These are phyloP conservation scores for Lolium rigidum DNA, from an alignment of 176 grass and related monocot species.

Conservation along the genomic window DNA sequence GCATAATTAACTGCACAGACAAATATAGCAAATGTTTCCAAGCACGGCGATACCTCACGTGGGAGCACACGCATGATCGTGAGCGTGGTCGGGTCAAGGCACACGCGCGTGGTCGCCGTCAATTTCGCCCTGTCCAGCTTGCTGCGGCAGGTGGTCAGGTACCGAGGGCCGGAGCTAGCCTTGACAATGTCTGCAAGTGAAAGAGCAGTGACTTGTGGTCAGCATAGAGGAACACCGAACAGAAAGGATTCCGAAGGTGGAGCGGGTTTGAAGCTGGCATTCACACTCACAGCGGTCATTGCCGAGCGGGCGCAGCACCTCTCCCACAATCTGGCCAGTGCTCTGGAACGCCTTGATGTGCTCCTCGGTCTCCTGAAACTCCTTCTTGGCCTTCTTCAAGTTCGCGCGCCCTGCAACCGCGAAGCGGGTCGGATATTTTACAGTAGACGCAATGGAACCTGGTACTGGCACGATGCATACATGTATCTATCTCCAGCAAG, in stretches of 20 bases:
- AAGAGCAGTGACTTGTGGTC: background rate
- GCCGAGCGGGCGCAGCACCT: slow-evolving; percentile 65
- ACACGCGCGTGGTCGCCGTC: slow-evolving; percentile 58
- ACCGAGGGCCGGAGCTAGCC: slow-evolving; percentile 58
- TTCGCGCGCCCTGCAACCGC: slow-evolving; percentile 43
- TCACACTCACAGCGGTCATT: slow-evolving; percentile 52
- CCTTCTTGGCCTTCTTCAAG: slow-evolving; percentile 60
- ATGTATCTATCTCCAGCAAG: background rate
- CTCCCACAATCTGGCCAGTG: slow-evolving; percentile 59
- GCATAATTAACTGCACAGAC: background rate
- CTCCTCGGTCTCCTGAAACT: slow-evolving; percentile 58
- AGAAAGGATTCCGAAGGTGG: background rate
- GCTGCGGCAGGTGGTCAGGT: slow-evolving; percentile 60
- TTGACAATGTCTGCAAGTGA: slow-evolving; percentile 60
- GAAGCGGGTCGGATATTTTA: background rate
- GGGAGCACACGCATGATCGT: slow-evolving; percentile 69
- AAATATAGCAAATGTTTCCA: background rate
- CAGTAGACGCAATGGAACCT: background rate
- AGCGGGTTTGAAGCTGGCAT: background rate
- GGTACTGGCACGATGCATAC: too few relatives aligned
- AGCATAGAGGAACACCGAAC: background rate
- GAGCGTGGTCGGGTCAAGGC: slow-evolving; percentile 65
- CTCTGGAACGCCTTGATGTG: slow-evolving; percentile 67
- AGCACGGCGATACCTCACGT: slow-evolving; percentile 50
- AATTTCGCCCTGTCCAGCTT: slow-evolving; percentile 69